These are phyloP conservation scores for Backusella westeae DNA, from an alignment of 192 early-diverging fungal genomes.

Conservation along the genomic window DNA sequence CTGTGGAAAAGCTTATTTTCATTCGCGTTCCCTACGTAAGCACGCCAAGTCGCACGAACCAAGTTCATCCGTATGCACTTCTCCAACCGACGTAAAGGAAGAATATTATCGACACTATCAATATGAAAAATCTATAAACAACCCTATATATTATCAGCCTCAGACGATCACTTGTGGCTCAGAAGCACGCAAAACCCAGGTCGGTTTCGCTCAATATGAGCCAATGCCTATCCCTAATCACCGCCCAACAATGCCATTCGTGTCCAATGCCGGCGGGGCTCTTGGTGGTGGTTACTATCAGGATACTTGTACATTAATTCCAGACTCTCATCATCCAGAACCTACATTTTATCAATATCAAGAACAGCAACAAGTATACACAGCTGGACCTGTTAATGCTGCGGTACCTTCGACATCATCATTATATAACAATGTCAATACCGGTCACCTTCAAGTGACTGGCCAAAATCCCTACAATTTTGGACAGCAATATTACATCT, in stretches of 20 bases:
- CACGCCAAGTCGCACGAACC: constrained; percentile 51
- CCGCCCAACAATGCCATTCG: not conserved
- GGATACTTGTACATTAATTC: not conserved
- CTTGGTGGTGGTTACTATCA: not conserved
- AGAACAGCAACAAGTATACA: constrained; percentile 2
- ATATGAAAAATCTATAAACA: not conserved
- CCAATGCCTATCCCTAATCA: not conserved
- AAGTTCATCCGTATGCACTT: not conserved
- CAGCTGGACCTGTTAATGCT: not conserved
- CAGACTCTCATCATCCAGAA: not conserved
- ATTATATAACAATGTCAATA: not conserved
- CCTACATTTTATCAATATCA: not conserved
- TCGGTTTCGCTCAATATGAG: not conserved
- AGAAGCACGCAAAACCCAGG: not conserved
- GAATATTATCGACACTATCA: constrained; percentile 1
- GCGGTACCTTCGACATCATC: not conserved
- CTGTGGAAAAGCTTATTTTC: constrained; percentile 57
- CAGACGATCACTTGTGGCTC: not conserved
- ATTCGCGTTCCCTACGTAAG: constrained; percentile 54
- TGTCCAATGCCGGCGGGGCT: not conserved
- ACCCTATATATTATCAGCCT: not conserved
- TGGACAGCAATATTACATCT: not conserved
- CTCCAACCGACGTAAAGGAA: not conserved
- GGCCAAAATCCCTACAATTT: not conserved
- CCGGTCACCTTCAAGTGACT: not conserved